These are phyloP conservation scores for Blastocystis hominis DNA, from an alignment of 352 stramenopile genomes.

Conservation along the genomic window DNA sequence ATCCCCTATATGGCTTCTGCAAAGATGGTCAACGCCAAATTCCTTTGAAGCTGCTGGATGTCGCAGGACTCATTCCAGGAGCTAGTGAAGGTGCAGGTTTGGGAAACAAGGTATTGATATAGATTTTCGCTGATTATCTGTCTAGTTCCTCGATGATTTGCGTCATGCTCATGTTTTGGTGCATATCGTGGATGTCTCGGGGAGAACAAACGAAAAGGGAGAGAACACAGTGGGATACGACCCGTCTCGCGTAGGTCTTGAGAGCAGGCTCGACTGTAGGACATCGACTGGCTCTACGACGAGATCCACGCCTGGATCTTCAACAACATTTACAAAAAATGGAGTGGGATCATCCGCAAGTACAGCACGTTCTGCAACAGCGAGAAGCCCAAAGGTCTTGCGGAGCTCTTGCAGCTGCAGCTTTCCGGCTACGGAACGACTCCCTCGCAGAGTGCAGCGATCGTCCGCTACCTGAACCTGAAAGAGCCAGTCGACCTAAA, in stretches of 20 bases:
- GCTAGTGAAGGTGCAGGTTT: slow-evolving; percentile 82
- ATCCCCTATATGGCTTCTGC: slow-evolving; percentile 49
- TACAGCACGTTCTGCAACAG: slow-evolving; percentile 70
- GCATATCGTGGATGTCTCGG: slow-evolving; percentile 78
- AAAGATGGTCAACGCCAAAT: slow-evolving; percentile 55
- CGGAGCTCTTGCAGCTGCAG: slow-evolving; percentile 44
- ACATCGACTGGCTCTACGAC: slow-evolving; percentile 73
- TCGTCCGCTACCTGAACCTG: slow-evolving; percentile 68
- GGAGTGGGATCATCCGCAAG: slow-evolving; percentile 70
- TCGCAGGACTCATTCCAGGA: slow-evolving; percentile 81
- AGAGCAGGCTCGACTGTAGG: slow-evolving; percentile 63
- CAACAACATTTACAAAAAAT: slow-evolving; percentile 75
- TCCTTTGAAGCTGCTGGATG: slow-evolving; percentile 79
- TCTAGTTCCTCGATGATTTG: slow-evolving; percentile 76
- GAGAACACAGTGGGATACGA: slow-evolving; percentile 75
- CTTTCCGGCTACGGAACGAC: slow-evolving; percentile 64
- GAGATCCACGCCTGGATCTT: slow-evolving; percentile 79
- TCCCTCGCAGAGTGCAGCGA: slow-evolving; percentile 68
- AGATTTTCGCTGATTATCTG: not conserved
- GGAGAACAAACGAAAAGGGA: slow-evolving; percentile 77
- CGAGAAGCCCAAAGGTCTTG: slow-evolving; percentile 41
- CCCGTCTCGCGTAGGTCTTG: slow-evolving; percentile 62
- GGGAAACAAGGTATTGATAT: slow-evolving; percentile 92
- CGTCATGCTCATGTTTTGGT: slow-evolving; percentile 76
- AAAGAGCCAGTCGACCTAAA: slow-evolving; percentile 56